phyloP scores from a whole-genome alignment of 345 rosid genomes.

The Combretum micranthum region DNA sequence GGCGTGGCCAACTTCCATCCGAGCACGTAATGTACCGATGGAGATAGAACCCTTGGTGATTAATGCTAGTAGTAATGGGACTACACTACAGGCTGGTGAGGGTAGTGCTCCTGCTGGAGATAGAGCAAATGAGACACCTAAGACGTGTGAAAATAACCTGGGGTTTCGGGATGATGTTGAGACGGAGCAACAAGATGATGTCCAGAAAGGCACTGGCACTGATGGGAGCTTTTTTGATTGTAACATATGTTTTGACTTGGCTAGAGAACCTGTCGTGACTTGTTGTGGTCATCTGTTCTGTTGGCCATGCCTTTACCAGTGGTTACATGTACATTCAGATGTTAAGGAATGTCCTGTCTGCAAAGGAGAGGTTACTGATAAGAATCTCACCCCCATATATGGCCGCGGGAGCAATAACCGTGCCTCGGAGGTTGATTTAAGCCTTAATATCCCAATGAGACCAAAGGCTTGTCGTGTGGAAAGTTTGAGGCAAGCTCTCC shows the following conservation, averaged over 20 bases:
- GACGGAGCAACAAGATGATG: conserved; percentile 43
- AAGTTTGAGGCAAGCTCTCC: conserved; percentile 79
- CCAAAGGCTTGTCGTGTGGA: conserved; percentile 78
- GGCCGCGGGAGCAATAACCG: conserved; percentile 60
- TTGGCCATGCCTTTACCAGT: conserved; percentile 84
- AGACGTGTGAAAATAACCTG: conserved; percentile 62
- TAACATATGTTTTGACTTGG: conserved; percentile 78
- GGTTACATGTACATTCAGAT: conserved; percentile 66
- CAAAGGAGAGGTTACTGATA: conserved; percentile 79
- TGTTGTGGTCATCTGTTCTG: conserved; percentile 95
- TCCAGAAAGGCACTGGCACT: conserved; percentile 42
- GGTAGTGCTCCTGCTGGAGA: conserved; percentile 76
- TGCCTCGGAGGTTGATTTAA: conserved; percentile 48
- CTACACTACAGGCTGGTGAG: conserved; percentile 71
- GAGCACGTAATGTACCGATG: conserved; percentile 45
- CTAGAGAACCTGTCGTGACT: conserved; percentile 83
- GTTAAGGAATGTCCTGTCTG: conserved; percentile 96
- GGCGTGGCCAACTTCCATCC: conserved; percentile 39
- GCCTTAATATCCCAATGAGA: conserved; percentile 66
- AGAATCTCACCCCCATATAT: conserved; percentile 78
- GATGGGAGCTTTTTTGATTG: conserved; percentile 81
- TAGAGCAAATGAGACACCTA: conserved; percentile 46
- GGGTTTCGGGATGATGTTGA: conserved; percentile 49
- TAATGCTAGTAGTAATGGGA: conserved; percentile 27
- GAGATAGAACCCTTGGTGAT: conserved; percentile 54